phyloP scores from a whole-genome alignment of 805 yeast genomes.

The Candida methanosorbosa region DNA sequence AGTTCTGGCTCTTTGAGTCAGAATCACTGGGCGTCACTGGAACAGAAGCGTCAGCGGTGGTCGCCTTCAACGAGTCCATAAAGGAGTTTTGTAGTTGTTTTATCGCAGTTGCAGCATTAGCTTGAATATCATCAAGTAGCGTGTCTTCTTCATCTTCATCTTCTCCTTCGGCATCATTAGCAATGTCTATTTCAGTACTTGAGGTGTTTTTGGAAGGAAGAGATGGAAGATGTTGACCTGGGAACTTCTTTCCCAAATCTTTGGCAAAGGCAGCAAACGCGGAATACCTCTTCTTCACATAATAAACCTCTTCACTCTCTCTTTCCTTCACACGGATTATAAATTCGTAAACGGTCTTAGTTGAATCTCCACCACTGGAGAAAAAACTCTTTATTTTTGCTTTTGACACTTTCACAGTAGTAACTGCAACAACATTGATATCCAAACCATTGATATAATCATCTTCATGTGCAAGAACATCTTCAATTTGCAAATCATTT shows the following conservation, averaged over 20 bases:
- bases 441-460: conserved; percentile 47
- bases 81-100: neutral
- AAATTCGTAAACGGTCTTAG: conserved; percentile 30
- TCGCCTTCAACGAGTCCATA: neutral
- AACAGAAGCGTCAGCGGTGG: neutral
- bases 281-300: conserved; percentile 53
- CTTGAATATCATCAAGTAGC: neutral
- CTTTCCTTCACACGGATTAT: conserved; percentile 35
- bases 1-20: neutral
- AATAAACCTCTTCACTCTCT: conserved; percentile 27
- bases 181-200: neutral
- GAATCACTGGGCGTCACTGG: neutral
- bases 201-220: conserved; percentile 19
- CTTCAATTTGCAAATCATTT: conserved; percentile 11
- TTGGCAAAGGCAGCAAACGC: conserved; percentile 57
- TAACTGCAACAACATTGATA: conserved; percentile 63
- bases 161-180: neutral
- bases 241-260: conserved; percentile 45
- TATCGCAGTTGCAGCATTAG: neutral
- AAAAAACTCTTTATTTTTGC: conserved; percentile 5
- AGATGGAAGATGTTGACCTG: conserved; percentile 51
- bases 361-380: conserved; percentile 2
- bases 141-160: conserved; percentile 4
- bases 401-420: conserved; percentile 22
- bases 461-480: conserved; percentile 19